Conservation (phyloP, 2,329 filamentous ascomycete species). For the Fusarium citri region DNA sequence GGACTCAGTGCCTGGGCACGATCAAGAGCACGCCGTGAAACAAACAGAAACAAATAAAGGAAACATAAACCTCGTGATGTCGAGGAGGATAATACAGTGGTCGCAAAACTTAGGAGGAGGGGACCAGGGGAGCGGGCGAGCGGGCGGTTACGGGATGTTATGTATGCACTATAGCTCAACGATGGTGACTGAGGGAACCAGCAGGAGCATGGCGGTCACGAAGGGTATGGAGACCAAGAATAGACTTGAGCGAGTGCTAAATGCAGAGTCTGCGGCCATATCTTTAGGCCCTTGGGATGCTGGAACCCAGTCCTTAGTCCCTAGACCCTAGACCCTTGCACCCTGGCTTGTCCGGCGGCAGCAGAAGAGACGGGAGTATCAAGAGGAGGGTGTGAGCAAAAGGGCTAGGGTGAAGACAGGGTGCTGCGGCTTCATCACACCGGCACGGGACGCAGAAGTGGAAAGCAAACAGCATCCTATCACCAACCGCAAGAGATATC, state of each 20-base stretch:
- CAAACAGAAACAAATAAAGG: constrained; percentile 43
- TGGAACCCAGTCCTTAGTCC: constrained; percentile 35
- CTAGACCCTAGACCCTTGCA: constrained; percentile 36
- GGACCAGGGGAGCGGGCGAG: constrained; percentile 47
- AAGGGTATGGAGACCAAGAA: constrained; percentile 45
- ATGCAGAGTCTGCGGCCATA: constrained; percentile 33
- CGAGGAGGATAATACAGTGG: constrained; percentile 50
- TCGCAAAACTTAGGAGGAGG: constrained; percentile 57
- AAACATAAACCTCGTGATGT: constrained; percentile 50
- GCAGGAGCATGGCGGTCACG: constrained; percentile 41
- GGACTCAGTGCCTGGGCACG: constrained; percentile 32
- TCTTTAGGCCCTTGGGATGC: constrained; percentile 25
- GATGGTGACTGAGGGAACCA: constrained; percentile 38
- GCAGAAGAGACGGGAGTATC: constrained; percentile 23
- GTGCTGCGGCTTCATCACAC: constrained; percentile 40
- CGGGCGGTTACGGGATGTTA: constrained; percentile 62
- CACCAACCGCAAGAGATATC: constrained; percentile 14
- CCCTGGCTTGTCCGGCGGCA: constrained; percentile 27
- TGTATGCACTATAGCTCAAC: constrained; percentile 55
- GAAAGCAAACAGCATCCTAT: constrained; percentile 18
- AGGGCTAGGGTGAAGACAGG: constrained; percentile 20
- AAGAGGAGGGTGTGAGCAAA: constrained; percentile 36
- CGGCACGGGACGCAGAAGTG: constrained; percentile 37
- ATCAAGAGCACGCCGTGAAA: constrained; percentile 45
- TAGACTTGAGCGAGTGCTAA: constrained; percentile 40